These are phyloP conservation scores for Eragrostis nindensis DNA, from an alignment of 176 grass and related monocot genomes.

Conservation along the genomic window DNA sequence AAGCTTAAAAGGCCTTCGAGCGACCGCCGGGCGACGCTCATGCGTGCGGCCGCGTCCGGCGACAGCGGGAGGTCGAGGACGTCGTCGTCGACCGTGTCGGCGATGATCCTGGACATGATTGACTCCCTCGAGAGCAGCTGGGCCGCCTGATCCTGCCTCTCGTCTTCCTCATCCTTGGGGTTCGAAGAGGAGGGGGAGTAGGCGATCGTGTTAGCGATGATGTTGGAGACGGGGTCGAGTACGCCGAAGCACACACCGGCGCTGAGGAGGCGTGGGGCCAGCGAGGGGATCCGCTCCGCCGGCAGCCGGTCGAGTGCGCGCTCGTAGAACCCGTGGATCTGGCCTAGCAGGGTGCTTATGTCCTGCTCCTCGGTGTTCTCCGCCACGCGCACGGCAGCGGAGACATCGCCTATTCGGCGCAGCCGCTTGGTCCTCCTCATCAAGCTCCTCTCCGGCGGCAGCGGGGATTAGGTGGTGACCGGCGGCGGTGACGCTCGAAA, in stretches of 20 bases:
- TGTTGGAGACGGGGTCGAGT: slow-evolving; percentile 32
- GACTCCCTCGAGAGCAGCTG: background rate
- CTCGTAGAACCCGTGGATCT: slow-evolving; percentile 27
- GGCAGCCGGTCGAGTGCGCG: background rate
- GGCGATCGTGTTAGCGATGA: slow-evolving; percentile 26
- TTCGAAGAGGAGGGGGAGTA: background rate
- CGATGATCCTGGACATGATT: slow-evolving; percentile 19
- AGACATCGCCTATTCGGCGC: background rate
- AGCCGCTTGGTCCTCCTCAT: no score
- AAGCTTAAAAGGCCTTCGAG: slow-evolving; percentile 14
- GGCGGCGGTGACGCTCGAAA: no score
- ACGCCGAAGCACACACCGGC: slow-evolving; percentile 16
- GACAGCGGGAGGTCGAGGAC: background rate
- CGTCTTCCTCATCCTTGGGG: background rate
- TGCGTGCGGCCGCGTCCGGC: background rate
- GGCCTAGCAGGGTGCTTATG: background rate
- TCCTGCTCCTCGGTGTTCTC: background rate
- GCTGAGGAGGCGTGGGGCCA: background rate
- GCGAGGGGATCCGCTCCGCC: background rate
- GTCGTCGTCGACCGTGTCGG: background rate
- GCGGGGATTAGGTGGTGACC: no score
- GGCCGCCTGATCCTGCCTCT: no score
- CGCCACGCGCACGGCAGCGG: background rate
- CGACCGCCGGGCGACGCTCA: slow-evolving; percentile 8
- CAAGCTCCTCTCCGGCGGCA: no score